Evolutionary conservation across 2,329 filamentous ascomycete species (phyloP).

Genomic region (Aureobasidium sp.): DNA sequence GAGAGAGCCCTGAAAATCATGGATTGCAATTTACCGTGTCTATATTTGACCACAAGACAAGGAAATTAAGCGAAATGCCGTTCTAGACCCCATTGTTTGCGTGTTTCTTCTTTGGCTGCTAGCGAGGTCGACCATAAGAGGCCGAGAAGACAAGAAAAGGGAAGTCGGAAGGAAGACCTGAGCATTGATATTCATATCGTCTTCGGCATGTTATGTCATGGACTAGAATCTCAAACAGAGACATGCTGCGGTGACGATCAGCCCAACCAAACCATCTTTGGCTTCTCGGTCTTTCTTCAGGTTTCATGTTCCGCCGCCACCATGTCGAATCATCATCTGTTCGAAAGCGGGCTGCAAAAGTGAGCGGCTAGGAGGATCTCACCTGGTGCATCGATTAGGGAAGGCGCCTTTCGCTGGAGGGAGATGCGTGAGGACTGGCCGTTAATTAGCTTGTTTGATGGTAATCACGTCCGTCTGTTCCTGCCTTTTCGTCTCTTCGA

Average conservation of each 20-base stretch:
- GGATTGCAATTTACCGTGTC: background rate
- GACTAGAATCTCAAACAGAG: background rate
- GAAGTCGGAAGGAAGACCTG: background rate
- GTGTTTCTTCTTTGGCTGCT: background rate
- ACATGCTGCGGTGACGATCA: background rate
- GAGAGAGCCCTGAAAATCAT: background rate
- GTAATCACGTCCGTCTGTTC: background rate
- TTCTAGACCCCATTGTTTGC: background rate
- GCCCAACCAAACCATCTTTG: background rate
- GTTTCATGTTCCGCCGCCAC: background rate
- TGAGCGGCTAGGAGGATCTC: background rate
- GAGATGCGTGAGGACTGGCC: background rate
- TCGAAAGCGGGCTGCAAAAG: background rate
- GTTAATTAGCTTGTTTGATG: background rate
- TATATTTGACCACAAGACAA: constrained; percentile 1
- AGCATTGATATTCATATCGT: background rate
- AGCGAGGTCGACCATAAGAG: background rate
- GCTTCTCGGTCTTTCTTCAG: background rate
- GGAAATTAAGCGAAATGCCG: background rate
- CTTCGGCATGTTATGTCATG: background rate
- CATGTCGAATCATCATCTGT: background rate
- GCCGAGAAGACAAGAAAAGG: background rate
- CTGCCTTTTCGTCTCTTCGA: background rate
- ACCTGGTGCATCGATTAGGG: background rate
- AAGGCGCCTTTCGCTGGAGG: background rate